Evolutionary conservation across 2,329 filamentous ascomycete genomes (phyloP).

Genomic region (Clonostachys chloroleuca): DNA sequence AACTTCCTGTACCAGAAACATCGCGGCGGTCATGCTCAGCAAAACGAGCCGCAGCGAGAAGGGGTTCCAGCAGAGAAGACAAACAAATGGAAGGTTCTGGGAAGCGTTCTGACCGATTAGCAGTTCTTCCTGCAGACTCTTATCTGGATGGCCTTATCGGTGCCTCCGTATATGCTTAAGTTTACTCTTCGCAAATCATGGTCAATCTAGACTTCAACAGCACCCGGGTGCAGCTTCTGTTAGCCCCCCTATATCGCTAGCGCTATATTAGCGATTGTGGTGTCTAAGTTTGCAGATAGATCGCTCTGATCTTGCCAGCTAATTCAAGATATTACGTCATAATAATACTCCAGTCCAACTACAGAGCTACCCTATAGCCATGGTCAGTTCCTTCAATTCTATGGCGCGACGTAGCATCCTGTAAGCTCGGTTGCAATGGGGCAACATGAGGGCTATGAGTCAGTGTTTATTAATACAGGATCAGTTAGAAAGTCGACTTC

Average conservation of each 20-base stretch:
- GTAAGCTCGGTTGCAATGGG: too few relatives aligned
- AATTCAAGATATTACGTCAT: too few relatives aligned
- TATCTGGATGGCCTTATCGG: slow-evolving; percentile 25
- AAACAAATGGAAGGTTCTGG: background rate
- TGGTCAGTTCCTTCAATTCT: too few relatives aligned
- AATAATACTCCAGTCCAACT: too few relatives aligned
- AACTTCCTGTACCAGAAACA: background rate
- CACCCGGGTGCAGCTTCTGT: slow-evolving; percentile 14
- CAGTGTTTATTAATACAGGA: too few relatives aligned
- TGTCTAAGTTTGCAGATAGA: slow-evolving; percentile 3
- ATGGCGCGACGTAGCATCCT: too few relatives aligned
- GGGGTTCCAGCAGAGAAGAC: slow-evolving; percentile 34
- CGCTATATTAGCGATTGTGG: slow-evolving; percentile 2
- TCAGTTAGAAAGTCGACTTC: too few relatives aligned
- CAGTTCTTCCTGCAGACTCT: slow-evolving; percentile 29
- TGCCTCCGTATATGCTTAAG: slow-evolving; percentile 21
- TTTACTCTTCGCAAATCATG: slow-evolving; percentile 27
- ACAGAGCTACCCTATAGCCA: too few relatives aligned
- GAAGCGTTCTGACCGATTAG: slow-evolving; percentile 30
- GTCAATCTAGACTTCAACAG: slow-evolving; percentile 29
- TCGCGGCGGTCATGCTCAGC: background rate
- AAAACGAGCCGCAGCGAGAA: background rate
- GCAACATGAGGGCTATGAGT: too few relatives aligned
- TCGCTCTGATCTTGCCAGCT: background rate
- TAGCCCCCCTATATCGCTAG: slow-evolving; percentile 23